phyloP scores from a whole-genome alignment of 345 rosid genomes.

The Dimocarpus longan region DNA sequence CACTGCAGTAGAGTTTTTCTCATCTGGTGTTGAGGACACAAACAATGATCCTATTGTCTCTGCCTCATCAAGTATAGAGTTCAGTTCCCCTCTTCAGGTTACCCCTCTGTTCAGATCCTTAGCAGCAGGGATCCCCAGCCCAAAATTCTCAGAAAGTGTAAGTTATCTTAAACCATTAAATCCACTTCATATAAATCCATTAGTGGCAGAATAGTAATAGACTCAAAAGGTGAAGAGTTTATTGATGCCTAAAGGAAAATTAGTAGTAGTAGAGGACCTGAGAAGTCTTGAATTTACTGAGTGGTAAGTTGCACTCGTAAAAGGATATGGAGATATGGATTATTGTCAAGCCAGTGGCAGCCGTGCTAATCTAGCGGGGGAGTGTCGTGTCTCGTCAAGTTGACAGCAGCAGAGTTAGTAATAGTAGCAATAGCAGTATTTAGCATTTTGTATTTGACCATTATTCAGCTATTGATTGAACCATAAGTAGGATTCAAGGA shows the following conservation, averaged over 20 bases:
- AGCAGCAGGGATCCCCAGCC: conserved; percentile 97
- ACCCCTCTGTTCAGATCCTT: conserved; percentile 95
- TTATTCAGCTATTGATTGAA: neutral
- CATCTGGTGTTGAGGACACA: conserved; percentile 43
- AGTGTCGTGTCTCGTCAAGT: neutral
- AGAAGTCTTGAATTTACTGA: neutral
- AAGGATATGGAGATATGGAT: neutral
- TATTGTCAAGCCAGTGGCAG: neutral
- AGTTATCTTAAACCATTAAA: conserved; percentile 35
- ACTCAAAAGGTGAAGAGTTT: neutral
- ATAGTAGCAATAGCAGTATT: neutral
- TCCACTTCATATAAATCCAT: conserved; percentile 3
- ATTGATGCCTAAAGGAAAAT: neutral
- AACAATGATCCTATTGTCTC: conserved; percentile 47
- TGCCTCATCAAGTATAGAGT: conserved; percentile 51
- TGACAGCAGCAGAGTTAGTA: neutral
- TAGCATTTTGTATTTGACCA: neutral
- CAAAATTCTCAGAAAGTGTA: conserved; percentile 98
- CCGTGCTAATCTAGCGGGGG: neutral
- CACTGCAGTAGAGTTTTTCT: conserved; percentile 42
- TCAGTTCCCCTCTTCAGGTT: conserved; percentile 80
- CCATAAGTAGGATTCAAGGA: neutral
- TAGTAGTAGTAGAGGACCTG: neutral
- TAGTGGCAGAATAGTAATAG: conserved; percentile 8
- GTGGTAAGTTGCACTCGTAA: neutral